Evolutionary conservation across 805 yeast genomes (phyloP).

Genomic region (Candida montana): DNA sequence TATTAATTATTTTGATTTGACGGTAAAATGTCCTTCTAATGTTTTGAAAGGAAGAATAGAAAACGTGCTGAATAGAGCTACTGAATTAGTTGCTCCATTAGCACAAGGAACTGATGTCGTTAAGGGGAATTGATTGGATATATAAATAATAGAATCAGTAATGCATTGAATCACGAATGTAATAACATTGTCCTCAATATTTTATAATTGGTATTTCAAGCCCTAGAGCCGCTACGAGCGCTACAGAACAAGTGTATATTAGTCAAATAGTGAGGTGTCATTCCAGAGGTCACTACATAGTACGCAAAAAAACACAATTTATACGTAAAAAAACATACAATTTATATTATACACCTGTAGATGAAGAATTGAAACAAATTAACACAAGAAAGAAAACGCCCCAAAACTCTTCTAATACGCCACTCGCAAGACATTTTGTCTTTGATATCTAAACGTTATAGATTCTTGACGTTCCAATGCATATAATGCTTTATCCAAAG

Average conservation of each 20-base stretch:
- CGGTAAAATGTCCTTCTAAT: slow-evolving; percentile 67
- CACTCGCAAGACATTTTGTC: slow-evolving; percentile 67
- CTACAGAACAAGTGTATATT: too few relatives aligned
- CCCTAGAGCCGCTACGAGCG: too few relatives aligned
- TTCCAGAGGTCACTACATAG: too few relatives aligned
- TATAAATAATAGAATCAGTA: too few relatives aligned
- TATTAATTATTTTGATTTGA: slow-evolving; percentile 57
- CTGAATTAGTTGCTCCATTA: slow-evolving; percentile 79
- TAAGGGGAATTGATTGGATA: too few relatives aligned
- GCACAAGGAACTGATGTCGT: slow-evolving; percentile 32
- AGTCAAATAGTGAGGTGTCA: too few relatives aligned
- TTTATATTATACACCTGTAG: not conserved
- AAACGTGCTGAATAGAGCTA: slow-evolving; percentile 72
- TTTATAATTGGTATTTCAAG: too few relatives aligned
- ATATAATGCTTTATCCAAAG: slow-evolving; percentile 76
- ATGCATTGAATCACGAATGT: too few relatives aligned
- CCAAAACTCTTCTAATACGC: slow-evolving; percentile 12
- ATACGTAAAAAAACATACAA: not conserved
- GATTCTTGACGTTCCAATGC: slow-evolving; percentile 82
- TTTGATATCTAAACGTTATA: slow-evolving; percentile 83
- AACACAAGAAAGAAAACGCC: not conserved
- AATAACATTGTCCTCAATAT: too few relatives aligned
- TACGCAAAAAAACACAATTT: not conserved
- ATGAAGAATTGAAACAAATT: not conserved
- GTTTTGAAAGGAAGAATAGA: slow-evolving; percentile 79